phyloP scores from a whole-genome alignment of 805 yeast species.

The Kodamaea hsintzibuensis region DNA sequence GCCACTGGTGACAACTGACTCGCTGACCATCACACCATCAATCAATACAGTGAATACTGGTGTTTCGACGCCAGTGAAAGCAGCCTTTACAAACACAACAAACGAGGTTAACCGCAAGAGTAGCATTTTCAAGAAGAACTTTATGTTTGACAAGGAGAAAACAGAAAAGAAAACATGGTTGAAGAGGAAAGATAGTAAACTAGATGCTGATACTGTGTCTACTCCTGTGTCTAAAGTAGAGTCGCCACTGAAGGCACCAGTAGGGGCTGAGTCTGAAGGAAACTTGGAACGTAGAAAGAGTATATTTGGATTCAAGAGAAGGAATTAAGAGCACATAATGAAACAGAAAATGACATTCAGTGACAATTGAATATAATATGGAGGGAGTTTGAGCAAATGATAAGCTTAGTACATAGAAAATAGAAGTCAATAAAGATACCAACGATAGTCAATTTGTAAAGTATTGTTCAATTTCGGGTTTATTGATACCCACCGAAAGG shows the following conservation, averaged over 20 bases:
- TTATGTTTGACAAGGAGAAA: slow-evolving; percentile 26
- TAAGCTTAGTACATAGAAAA: too few species aligned
- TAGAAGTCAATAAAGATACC: too few species aligned
- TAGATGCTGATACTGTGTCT: not conserved
- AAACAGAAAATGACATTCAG: not conserved
- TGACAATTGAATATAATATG: not conserved
- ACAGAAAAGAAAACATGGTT: slow-evolving; percentile 43
- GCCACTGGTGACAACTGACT: not conserved
- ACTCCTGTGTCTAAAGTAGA: slow-evolving; percentile 2
- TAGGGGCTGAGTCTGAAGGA: not conserved
- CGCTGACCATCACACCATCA: not conserved
- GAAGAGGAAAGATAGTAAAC: slow-evolving; percentile 30
- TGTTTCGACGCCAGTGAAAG: not conserved
- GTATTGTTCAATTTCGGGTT: too few species aligned
- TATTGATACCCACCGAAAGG: too few species aligned
- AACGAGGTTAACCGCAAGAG: slow-evolving; percentile 4
- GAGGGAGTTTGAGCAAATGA: not conserved
- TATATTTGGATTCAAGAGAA: slow-evolving; percentile 38
- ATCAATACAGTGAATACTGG: not conserved
- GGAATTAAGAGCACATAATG: slow-evolving; percentile 16
- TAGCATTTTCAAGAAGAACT: slow-evolving; percentile 32
- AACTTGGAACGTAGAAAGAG: slow-evolving; percentile 21
- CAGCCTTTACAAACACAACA: not conserved
- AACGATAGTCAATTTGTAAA: too few species aligned
- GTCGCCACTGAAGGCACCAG: not conserved